Base-by-base conservation (phyloP, 495 filamentous ascomycete species). In the Thozetella sp. region DNA sequence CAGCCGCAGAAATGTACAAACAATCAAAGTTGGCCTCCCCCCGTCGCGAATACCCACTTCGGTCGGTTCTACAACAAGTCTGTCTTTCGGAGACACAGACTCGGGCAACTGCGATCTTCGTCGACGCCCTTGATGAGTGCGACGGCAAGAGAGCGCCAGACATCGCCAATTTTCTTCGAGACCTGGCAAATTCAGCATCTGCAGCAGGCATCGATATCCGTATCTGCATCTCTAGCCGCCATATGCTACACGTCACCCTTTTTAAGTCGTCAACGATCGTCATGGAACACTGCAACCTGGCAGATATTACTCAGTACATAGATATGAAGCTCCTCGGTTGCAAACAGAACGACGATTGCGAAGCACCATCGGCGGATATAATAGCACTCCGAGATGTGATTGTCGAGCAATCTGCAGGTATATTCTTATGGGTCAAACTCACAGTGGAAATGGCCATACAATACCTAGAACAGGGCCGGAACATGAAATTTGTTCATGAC, bases 61-160 rank as follows among this genome's bases (percentile, higher is more conserved):
- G 43, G 20, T 48, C 43, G 3, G 20, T n/a, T 19, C n/a, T 48
- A 10, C 43, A 48, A n/a, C 20, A 4, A 3, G 53, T 57, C 22
- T 69, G n/a, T n/a, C n/a, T 67, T 23, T 56, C 63, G 12, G 53
- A 54, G 55, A 58, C 62, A 53, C 63, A 43, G 17, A 63, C 53
- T 20, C 61, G 27, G 60, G 56, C 46, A 19, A 59, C 69, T 20
- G 68, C 34, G 19, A 57, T 68, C 51, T 68, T 76, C 27, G 59
- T 76, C 53, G 73, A 76, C 64, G 73, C 73, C 17, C 64, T 76
- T 17, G 73, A 76, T 58, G 73, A 76, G 58, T 69, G 74, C 40
- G 61, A 68, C 17, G 15, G 24, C 61, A 43, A 40, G 22, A 34
- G 53, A n/a, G n/a, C 25, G 13, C 10, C 25, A 40, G 17, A 30